Percentiles rank a stretch among this genome's conserved stretches.
phyloP scores from a whole-genome alignment of 257 asterid species.

The Ilex aquifolium region DNA sequence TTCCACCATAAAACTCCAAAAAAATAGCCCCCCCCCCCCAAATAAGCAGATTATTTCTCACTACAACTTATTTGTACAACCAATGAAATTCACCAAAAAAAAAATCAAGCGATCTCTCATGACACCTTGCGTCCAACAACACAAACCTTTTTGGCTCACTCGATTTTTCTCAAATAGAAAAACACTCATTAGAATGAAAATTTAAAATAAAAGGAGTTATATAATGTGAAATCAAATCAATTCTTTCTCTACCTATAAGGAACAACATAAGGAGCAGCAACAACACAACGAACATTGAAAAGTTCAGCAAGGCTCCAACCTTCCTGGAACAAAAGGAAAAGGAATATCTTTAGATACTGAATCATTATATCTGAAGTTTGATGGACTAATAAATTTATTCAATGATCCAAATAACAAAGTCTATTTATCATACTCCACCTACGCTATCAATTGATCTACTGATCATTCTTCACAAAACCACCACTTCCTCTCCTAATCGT shows the following conservation, averaged over 20 bases:
- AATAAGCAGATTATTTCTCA: too few relatives aligned
- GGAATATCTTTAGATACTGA: not conserved
- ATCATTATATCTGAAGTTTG: not conserved
- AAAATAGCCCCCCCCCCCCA: too few relatives aligned
- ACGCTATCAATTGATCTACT: not conserved
- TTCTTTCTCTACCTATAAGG: slow-evolving; percentile 67
- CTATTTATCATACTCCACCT: too few relatives aligned
- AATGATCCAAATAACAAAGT: too few relatives aligned
- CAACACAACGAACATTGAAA: slow-evolving; percentile 65
- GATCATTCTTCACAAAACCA: not conserved
- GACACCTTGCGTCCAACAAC: too few relatives aligned
- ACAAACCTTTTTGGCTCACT: not conserved
- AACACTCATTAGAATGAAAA: not conserved
- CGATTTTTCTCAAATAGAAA: not conserved
- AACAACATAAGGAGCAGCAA: slow-evolving; percentile 92
- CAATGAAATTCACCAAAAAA: too few relatives aligned
- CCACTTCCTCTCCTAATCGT: slow-evolving; percentile 2
- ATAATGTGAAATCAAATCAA: slow-evolving; percentile 1
- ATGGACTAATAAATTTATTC: too few relatives aligned
- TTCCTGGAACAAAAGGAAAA: slow-evolving; percentile 52
- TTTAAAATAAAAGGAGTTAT: slow-evolving; percentile 1
- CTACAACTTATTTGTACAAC: too few relatives aligned
- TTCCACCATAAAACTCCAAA: too few relatives aligned
- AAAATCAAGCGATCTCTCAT: too few relatives aligned
- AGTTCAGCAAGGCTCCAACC: slow-evolving; percentile 99